A percentile compares a stretch with the other conserved stretches of the same genome.
phyloP scores from a whole-genome alignment of 768 basidiomycete genomes.

The Suillus clintonianus region DNA sequence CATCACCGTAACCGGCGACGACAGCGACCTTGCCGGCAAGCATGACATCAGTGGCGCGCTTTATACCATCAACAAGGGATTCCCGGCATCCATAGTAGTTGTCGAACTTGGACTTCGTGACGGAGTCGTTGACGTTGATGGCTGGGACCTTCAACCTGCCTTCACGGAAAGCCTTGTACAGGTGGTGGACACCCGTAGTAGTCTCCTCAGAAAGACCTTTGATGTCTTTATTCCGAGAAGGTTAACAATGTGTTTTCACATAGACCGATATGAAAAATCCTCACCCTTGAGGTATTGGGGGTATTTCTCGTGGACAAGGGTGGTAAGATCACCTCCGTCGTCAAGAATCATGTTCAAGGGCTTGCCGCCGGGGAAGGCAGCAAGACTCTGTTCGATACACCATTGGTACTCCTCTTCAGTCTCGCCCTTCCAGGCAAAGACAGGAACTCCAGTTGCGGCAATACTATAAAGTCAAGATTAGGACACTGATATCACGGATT shows the following conservation, averaged over 20 bases:
- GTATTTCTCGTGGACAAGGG: slow-evolving; percentile 93
- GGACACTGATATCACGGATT: not conserved
- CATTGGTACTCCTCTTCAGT: slow-evolving; percentile 98
- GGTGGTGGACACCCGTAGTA: slow-evolving; percentile 98
- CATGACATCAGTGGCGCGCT: slow-evolving; percentile 99
- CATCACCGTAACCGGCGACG: slow-evolving; percentile 98
- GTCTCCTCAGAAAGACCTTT: slow-evolving; percentile 98
- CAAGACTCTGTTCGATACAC: slow-evolving; percentile 96
- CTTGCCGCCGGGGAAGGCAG: slow-evolving; percentile 83
- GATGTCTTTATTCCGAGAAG: slow-evolving; percentile 53
- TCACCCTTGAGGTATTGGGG: slow-evolving; percentile 82
- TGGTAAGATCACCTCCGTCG: slow-evolving; percentile 97
- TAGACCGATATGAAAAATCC: slow-evolving; percentile 10
- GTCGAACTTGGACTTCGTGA: slow-evolving; percentile 99
- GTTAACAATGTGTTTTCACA: slow-evolving; percentile 10
- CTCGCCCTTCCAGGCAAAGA: slow-evolving; percentile 99
- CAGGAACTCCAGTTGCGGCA: slow-evolving; percentile 96
- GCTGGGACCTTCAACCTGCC: slow-evolving; percentile 96
- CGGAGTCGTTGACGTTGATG: slow-evolving; percentile 99
- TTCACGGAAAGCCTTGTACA: slow-evolving; percentile 97
- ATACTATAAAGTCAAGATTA: slow-evolving; percentile 52
- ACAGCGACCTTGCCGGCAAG: slow-evolving; percentile 99
- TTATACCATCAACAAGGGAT: slow-evolving; percentile 99
- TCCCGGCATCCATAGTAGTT: slow-evolving; percentile 99
- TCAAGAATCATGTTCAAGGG: slow-evolving; percentile 98